Evolutionary conservation across 306 rosid genomes (phyloP), one percentile per base, ranked within the genome.

Genomic region (Quillaja saponaria): DNA sequence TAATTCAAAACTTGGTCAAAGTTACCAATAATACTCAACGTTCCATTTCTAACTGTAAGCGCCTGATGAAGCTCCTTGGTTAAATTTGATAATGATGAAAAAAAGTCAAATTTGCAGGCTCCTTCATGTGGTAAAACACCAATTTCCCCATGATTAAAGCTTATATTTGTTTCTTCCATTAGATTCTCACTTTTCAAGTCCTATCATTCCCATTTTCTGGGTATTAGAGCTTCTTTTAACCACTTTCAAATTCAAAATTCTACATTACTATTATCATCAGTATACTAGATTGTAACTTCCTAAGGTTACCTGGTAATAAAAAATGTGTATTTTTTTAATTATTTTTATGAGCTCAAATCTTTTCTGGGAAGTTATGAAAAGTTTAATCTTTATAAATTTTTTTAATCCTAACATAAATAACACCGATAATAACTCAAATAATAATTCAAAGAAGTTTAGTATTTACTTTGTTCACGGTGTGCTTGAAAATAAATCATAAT

Each of bases 61-160:
- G 14, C 13, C 40, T 8, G 12, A 38, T 41, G 67, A 62, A 66
- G 74, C 81, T 75, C 81, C 70, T 54, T 6, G n/a, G 28, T 51
- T 67, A 13, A 45, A 65, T 15, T 52, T 33, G 34, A 13, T 48
- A 67, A 77, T 71, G 72, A 74, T 64, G 66, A 15, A 80, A 68
- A 54, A 16, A n/a, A n/a, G 62, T 31, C 52, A 67, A 40, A 49
- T 40, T 52, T 72, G 13, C 19, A 78, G 84, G 79, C 84, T 72
- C 77, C 72, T 34, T 39, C 51, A 9, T 0, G 13, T 4, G 44
- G 70, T 62, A 47, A 34, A 61, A 15, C 61, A 45, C 34, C 41
- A 53, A 34, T 1, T 38, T 44, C 49, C 35, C 47, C 72, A 74
- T 69, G 49, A 61, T 81, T 71, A 56, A 69, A 61, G 62, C n/a